Conservation (phyloP, 768 basidiomycete genomes). For the Phylloporus arenicola region DNA sequence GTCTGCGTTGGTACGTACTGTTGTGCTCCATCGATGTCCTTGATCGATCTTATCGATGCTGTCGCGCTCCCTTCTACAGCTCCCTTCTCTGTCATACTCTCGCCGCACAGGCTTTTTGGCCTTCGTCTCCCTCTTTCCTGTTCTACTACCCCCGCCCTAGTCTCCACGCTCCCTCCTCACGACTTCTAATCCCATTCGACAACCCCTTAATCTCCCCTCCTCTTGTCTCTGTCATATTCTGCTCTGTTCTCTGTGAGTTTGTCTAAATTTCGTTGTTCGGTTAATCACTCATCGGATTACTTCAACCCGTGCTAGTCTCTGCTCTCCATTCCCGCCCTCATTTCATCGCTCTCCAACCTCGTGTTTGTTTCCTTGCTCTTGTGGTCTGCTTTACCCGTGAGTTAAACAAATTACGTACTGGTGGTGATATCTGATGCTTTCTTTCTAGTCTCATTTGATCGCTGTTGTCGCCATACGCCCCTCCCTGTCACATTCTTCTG, state of each 20-base stretch:
- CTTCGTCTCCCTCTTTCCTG: no score
- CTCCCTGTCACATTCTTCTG: neutral
- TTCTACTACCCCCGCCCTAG: no score
- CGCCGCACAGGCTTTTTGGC: no score
- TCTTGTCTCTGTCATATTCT: neutral
- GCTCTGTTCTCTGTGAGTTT: neutral
- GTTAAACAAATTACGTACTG: neutral
- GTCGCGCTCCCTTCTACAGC: no score
- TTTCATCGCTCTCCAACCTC: neutral
- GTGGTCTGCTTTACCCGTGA: neutral
- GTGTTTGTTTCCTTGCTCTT: neutral
- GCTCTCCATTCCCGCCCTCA: neutral
- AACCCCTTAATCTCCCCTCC: no score
- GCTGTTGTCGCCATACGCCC: neutral
- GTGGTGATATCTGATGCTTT: neutral
- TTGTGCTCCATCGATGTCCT: no score
- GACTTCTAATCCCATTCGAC: no score
- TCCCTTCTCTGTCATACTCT: no score
- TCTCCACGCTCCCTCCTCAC: no score
- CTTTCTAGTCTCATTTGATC: neutral
- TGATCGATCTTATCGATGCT: no score
- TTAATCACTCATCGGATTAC: neutral
- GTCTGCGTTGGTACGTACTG: no score
- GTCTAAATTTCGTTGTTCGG: neutral
- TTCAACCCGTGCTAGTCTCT: neutral